Evolutionary conservation across 371 early-diverging fungal species (phyloP), one percentile per base, ranked within the genome.

Genomic region (Mucor saturninus): DNA sequence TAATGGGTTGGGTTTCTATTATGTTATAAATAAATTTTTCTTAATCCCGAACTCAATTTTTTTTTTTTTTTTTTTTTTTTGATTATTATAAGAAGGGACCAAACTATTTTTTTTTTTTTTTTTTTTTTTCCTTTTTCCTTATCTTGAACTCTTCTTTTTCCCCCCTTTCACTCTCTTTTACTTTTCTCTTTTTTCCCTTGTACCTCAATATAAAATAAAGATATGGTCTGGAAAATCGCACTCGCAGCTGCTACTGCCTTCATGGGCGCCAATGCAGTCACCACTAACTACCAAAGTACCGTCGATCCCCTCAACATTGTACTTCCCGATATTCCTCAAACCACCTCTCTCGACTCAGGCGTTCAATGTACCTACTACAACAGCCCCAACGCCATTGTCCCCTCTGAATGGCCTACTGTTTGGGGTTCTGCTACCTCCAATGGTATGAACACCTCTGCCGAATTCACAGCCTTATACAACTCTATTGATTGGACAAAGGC

Each of bases 401-500:
- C 51, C 9, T 21, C 63, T 38, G 61, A 75, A 53, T 78, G 78
- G 75, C 75, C 78, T 48, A 71, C 73, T 21, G 35, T 65, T 13
- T 78, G 78, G 78, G 61, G 54, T 0, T 71, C 57, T 35, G 78
- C 78, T 48, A 78, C 78, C 37, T 64, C 72, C 15, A 77, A 77
- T 46, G 73, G 73, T 53, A 78, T 75, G 71, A 73, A 73, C 46
- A 71, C 66, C 32, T 63, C 67, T 21, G 57, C 71, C 15, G 78
- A 78, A 53, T 78, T 75, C 67, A 61, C 42, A 5, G 64, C 65
- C n/a, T 51, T 78, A 9, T 75, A 73, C 37, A 69, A 71, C 39
- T 72, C 78, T 37, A 72, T 79, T 58, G 70, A 76, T 43, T 79
- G 79, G 79, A 54, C 72, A 7, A 68, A 65, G 37, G 76, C 62